Base-by-base conservation (phyloP, 2,329 filamentous ascomycete genomes). In the Aspergillus pseudoglaucus region DNA sequence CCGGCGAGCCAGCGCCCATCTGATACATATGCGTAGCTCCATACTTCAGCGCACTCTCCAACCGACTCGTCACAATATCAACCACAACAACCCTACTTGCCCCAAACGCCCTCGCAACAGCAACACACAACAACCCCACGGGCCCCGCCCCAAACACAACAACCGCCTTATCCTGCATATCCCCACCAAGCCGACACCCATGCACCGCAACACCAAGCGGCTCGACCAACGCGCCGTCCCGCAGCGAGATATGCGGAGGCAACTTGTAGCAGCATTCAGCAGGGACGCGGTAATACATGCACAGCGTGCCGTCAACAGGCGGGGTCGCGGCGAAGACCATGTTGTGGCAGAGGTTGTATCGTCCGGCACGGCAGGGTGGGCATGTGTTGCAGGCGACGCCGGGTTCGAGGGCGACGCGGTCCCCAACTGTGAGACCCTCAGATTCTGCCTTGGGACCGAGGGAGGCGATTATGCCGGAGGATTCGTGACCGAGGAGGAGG, bases 291-390 rank as follows among this genome's bases (percentile, higher is more conserved):
- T 90, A 95, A 75, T 90, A 91, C 45, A 87, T 87, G 0, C 88
- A 83, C 44, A 96, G 74, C 0, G 90, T 95, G 42, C 90, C 90
- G 67, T 95, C 83, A 65, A 84, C 82, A 1, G 90, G 90, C 8
- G 90, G 90, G 9, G 90, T 95, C 0, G 90, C 90, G 35, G 90
- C 90, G 63, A 96, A 96, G 20, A 72, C 73, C 88, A 96, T 95
- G 33, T 85, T 78, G 1, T 79, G 76, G 71, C 90, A 96, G 22
- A 95, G 81, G 67, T 95, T 95, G 75, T 95, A 95, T 55, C 81
- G 78, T 45, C 90, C 90, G 41, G 78, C 75, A 55, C 87, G 84
- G 73, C 90, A 95, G 55, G 80, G 73, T 37, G 69, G 63, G 75
- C 90, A 95, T 54, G 80, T 78, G 32, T 81, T 78, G 66, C 85